Evolutionary conservation across 2,329 filamentous ascomycete species (phyloP).

Genomic region (Peltaster fructicola): DNA sequence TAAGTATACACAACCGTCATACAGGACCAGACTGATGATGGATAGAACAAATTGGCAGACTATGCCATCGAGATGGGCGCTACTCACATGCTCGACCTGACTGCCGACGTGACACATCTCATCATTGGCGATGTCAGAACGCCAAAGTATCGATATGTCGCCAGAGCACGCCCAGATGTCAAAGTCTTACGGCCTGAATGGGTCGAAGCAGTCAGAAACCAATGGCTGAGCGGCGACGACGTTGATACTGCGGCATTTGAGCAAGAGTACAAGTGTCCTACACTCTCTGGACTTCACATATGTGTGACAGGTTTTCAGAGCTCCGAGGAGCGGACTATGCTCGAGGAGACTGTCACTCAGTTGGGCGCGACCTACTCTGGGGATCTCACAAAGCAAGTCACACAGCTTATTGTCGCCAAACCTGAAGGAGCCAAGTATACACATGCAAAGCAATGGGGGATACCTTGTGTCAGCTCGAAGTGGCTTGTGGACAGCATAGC

Average conservation of each 20-base stretch:
- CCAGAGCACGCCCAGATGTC: slow-evolving; percentile 72
- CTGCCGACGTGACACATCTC: slow-evolving; percentile 88
- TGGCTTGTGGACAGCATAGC: slow-evolving; percentile 75
- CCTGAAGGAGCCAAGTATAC: slow-evolving; percentile 80
- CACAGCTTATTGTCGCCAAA: slow-evolving; percentile 66
- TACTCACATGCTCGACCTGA: slow-evolving; percentile 73
- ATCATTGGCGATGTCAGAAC: slow-evolving; percentile 80
- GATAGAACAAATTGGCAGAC: slow-evolving; percentile 24
- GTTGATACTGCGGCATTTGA: slow-evolving; percentile 59
- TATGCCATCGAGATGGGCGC: slow-evolving; percentile 71
- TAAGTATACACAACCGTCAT: slow-evolving; percentile 7
- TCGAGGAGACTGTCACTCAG: slow-evolving; percentile 36
- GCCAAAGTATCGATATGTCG: slow-evolving; percentile 89
- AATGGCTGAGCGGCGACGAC: slow-evolving; percentile 65
- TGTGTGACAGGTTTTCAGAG: slow-evolving; percentile 56
- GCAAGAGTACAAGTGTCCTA: slow-evolving; percentile 42
- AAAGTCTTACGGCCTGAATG: slow-evolving; percentile 66
- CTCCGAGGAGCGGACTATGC: slow-evolving; percentile 40
- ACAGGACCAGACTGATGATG: slow-evolving; percentile 2
- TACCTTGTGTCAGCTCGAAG: slow-evolving; percentile 61
- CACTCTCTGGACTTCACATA: slow-evolving; percentile 44
- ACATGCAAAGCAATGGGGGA: slow-evolving; percentile 66
- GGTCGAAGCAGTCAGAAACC: slow-evolving; percentile 60
- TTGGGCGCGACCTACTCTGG: slow-evolving; percentile 75
- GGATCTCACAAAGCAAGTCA: slow-evolving; percentile 71